Base-by-base conservation (phyloP, 2,329 filamentous ascomycete genomes). In the Fusarium secorum region DNA sequence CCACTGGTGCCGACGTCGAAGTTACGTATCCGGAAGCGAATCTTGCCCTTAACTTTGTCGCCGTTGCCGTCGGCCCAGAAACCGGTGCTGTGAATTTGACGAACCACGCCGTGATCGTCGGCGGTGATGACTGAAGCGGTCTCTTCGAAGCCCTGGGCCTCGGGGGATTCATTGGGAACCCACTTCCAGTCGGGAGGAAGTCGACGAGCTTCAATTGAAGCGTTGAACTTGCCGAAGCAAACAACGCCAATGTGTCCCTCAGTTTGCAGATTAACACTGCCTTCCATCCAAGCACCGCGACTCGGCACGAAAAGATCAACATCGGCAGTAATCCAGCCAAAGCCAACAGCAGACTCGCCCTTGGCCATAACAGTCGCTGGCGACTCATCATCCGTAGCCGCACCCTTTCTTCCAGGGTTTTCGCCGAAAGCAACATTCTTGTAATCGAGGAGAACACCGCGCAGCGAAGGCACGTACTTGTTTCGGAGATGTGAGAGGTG, bases 181-280 rank as follows among this genome's bases (percentile, higher is more conserved):
- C 94, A 98, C 67, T 84, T 89, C 96, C 95, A 99, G 28, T 88
- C 87, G 18, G 83, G 80, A 0, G 96, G 96, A 20, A 99, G 84
- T 38, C 93, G 86, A 66, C 88, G 88, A 26, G 91, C 86, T 75
- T 95, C 92, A 65, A 99, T 93, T 45, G 91, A 93, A 3, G 95
- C 93, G 74, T 96, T 97, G 85, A 98, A 98, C 72, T 94, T 89
- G 79, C 95, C 95, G 82, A 94, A 95, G 79, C 94, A 96, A 15
- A 97, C 89, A 5, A 98, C 88, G 24, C 95, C 95, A 11, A 99
- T 86, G 77, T 98, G 94, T 11, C 93, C 94, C 74, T 96, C 93
- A 51, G 92, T 95, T 78, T 97, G 93, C 33, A 98, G 85, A 76
- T 95, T 96, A 60, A 98, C 88, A 73, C 87, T 90, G 15, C 94